Percentiles rank a stretch among this genome's conserved stretches.
Conservation (phyloP, 495 filamentous ascomycete genomes). For the Hyaloscypha variabilis region DNA sequence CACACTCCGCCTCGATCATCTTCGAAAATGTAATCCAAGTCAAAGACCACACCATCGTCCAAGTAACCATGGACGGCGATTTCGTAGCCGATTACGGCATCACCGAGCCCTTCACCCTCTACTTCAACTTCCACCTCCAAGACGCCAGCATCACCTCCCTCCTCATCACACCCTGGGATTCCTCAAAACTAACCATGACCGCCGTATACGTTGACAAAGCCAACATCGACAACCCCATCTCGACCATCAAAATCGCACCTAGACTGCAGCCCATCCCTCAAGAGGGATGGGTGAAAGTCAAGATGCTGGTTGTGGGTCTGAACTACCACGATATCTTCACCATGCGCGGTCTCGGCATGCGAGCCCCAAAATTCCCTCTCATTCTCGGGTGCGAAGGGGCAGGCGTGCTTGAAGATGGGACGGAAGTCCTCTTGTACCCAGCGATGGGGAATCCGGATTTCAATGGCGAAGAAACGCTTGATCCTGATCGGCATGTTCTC, state of each 20-base stretch:
- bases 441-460: slow-evolving; percentile 31
- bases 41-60: slow-evolving; percentile 10
- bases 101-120: slow-evolving; percentile 29
- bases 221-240: slow-evolving; percentile 29
- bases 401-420: slow-evolving; percentile 34
- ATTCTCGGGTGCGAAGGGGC: slow-evolving; percentile 35
- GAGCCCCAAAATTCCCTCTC: slow-evolving; percentile 27
- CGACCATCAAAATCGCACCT: slow-evolving; percentile 23
- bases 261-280: slow-evolving; percentile 24
- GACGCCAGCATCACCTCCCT: slow-evolving; percentile 24
- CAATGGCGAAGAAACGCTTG: slow-evolving; percentile 34
- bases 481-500: slow-evolving; percentile 34
- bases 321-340: slow-evolving; percentile 34
- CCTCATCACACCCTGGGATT: slow-evolving; percentile 22
- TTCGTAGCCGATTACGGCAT: slow-evolving; percentile 27
- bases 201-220: slow-evolving; percentile 27
- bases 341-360: slow-evolving; percentile 28
- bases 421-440: slow-evolving; percentile 19
- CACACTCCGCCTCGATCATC: slow-evolving; percentile 4
- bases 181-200: slow-evolving; percentile 28
- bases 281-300: slow-evolving; percentile 30
- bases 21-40: slow-evolving; percentile 12
- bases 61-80: slow-evolving; percentile 26
- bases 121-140: slow-evolving; percentile 29
- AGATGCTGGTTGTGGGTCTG: slow-evolving; percentile 29